A percentile compares a stretch with the other conserved stretches of the same genome.
Conservation (phyloP, 2,329 filamentous ascomycete genomes). For the Alternaria metachromatica region DNA sequence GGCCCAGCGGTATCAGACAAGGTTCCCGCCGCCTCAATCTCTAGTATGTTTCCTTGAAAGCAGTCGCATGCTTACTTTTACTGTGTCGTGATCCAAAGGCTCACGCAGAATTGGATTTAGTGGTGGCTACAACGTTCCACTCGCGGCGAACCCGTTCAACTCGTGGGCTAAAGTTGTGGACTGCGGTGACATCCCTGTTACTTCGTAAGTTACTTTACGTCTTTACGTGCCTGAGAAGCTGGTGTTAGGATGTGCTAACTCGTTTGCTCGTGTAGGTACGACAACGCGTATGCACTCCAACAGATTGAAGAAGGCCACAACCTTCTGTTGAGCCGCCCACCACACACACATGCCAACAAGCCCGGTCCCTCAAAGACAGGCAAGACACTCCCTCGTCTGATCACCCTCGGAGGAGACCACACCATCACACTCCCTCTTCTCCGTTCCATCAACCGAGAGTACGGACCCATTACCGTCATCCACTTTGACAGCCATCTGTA, state of each 20-base stretch:
- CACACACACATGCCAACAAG: conserved; percentile 71
- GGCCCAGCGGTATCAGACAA: conserved; percentile 83
- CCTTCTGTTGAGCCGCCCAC: conserved; percentile 72
- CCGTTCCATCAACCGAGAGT: conserved; percentile 67
- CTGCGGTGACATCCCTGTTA: conserved; percentile 85
- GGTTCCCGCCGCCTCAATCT: conserved; percentile 85
- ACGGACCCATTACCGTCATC: conserved; percentile 70
- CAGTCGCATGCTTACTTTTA: conserved; percentile 51
- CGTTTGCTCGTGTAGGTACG: conserved; percentile 63
- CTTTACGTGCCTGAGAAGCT: neutral
- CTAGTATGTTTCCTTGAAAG: conserved; percentile 67
- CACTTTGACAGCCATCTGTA: conserved; percentile 68
- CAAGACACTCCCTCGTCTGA: conserved; percentile 79
- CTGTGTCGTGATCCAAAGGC: conserved; percentile 44
- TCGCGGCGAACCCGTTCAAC: conserved; percentile 80
- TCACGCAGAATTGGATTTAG: conserved; percentile 64
- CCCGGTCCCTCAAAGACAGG: conserved; percentile 73
- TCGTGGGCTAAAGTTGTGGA: conserved; percentile 81
- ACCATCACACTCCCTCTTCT: conserved; percentile 67
- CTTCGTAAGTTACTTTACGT: conserved; percentile 64
- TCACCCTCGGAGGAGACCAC: conserved; percentile 71
- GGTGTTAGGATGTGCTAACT: neutral
- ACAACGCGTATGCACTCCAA: conserved; percentile 80
- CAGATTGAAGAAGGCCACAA: conserved; percentile 89
- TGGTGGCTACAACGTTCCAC: conserved; percentile 85